Base-by-base conservation (phyloP, 768 basidiomycete species). In the Amanita pallidorosea region DNA sequence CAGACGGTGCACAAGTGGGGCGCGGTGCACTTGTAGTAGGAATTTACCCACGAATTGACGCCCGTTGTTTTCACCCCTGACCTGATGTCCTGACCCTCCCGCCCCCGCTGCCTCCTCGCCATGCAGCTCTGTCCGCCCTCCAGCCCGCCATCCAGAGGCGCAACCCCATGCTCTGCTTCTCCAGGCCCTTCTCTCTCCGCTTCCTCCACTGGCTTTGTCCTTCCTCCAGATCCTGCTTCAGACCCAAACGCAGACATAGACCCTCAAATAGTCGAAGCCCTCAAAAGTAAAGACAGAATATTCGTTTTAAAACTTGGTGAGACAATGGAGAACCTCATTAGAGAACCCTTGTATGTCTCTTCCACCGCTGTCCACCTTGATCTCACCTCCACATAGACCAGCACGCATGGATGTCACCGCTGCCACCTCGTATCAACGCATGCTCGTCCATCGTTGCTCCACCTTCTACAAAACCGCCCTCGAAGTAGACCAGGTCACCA, bases 221-320 rank as follows among this genome's bases (percentile, higher is more conserved):
- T 51, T 35, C 62, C 66, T 13, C 53, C 54, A 34, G 62, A 61
- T 37, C 53, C 47, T 51, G 57, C 43, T 23, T 54, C 44, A 42
- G 55, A 45, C 12, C 53, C 45, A 12, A 54, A 48, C 38, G 56
- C 63, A 51, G 86, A 86, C 54, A 77, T 81, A 56, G 88, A 91
- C 71, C 74, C 79, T 8, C 83, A 85, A 65, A 88, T 92, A 58
- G 60, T 91, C 59, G 88, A 92, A 64, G 89, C 90, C 18, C 83
- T 92, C 56, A 80, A 74, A 66, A 83, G 83, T 74, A 92, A 92
- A 70, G 89, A 92, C 66, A 76, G 89, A 61, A 74, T 92, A 55
- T 92, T 83, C 65, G 88, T 92, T 43, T 70, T 92, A 59, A 90
- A 86, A 71, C 76, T 92, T n/a, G 89, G 87, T 53, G 90, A 92